Conservation (phyloP, 805 yeast species). For the Wickerhamiella allomyrinae region DNA sequence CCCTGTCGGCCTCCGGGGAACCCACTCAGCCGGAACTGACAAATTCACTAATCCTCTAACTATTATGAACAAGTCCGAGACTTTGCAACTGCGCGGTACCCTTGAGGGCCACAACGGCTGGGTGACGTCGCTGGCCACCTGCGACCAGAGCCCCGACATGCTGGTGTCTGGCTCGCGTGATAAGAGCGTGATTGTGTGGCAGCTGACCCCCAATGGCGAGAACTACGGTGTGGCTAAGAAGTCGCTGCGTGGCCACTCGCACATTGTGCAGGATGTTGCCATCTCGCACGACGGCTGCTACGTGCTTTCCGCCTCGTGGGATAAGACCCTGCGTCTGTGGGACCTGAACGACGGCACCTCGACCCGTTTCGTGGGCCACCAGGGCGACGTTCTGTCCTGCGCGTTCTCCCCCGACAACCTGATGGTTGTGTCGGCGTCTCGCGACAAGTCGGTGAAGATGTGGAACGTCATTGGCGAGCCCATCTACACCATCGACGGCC, state of each 20-base stretch:
- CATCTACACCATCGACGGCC: conserved; percentile 61
- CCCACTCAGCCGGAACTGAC: too few species aligned
- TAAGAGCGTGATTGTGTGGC: conserved; percentile 97
- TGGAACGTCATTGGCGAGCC: conserved; percentile 99
- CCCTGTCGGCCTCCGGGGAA: conserved; percentile 12
- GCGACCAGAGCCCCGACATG: conserved; percentile 95
- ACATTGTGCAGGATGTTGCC: conserved; percentile 95
- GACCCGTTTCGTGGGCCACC: conserved; percentile 96
- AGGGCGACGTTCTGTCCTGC: conserved; percentile 91
- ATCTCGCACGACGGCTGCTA: conserved; percentile 95
- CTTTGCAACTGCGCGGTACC: conserved; percentile 99
- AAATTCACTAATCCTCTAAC: conserved; percentile 1
- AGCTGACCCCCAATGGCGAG: conserved; percentile 89
- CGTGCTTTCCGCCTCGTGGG: conserved; percentile 99
- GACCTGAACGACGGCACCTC: conserved; percentile 86
- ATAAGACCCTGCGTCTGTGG: conserved; percentile 98
- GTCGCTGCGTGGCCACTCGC: conserved; percentile 96
- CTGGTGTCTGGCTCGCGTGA: conserved; percentile 98
- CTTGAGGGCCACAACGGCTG: conserved; percentile 70
- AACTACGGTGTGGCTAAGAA: conserved; percentile 97
- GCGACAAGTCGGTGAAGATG: conserved; percentile 97
- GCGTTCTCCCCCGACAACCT: conserved; percentile 93
- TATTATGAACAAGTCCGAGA: conserved; percentile 40
- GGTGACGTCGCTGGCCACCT: conserved; percentile 98
- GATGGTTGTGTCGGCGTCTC: conserved; percentile 96